Percentiles rank a stretch among this genome's conserved stretches.
These are phyloP conservation scores for Naematelia encephala DNA, from an alignment of 768 basidiomycete species.

Conservation along the genomic window DNA sequence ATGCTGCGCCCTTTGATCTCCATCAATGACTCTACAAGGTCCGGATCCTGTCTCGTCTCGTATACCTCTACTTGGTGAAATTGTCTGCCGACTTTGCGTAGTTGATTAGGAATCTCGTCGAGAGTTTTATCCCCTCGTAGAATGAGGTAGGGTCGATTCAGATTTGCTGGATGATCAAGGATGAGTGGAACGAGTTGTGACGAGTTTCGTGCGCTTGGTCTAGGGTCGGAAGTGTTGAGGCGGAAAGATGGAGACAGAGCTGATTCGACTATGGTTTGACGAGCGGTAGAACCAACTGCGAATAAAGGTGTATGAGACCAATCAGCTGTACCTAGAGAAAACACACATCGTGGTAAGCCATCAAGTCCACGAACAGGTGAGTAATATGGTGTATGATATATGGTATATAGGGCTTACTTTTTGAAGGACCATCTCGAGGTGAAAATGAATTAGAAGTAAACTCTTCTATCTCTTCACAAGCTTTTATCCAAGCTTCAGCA, in stretches of 20 bases:
- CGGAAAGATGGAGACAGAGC: slow-evolving; percentile 1
- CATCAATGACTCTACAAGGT: too few species aligned
- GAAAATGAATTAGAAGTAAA: too few species aligned
- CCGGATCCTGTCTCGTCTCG: slow-evolving; percentile 1
- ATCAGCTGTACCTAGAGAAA: neutral
- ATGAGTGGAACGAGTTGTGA: neutral
- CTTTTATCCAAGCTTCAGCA: slow-evolving; percentile 16
- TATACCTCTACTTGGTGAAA: slow-evolving; percentile 14
- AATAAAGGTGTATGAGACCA: slow-evolving; percentile 8
- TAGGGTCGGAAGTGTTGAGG: neutral
- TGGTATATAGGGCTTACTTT: neutral
- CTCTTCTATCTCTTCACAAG: neutral
- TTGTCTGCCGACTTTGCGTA: slow-evolving; percentile 7
- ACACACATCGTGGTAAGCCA: too few species aligned
- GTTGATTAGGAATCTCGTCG: slow-evolving; percentile 7
- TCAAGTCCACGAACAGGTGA: too few species aligned
- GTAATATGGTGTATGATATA: too few species aligned
- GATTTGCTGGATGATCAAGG: neutral
- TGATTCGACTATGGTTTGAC: neutral
- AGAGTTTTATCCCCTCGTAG: slow-evolving; percentile 20
- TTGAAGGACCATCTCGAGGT: neutral
- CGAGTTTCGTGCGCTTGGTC: slow-evolving; percentile 2
- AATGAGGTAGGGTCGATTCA: slow-evolving; percentile 11
- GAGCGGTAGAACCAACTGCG: slow-evolving; percentile 10
- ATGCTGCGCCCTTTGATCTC: too few species aligned